Base-by-base conservation (phyloP, 768 basidiomycete genomes). In the Pleurotus platypus region DNA sequence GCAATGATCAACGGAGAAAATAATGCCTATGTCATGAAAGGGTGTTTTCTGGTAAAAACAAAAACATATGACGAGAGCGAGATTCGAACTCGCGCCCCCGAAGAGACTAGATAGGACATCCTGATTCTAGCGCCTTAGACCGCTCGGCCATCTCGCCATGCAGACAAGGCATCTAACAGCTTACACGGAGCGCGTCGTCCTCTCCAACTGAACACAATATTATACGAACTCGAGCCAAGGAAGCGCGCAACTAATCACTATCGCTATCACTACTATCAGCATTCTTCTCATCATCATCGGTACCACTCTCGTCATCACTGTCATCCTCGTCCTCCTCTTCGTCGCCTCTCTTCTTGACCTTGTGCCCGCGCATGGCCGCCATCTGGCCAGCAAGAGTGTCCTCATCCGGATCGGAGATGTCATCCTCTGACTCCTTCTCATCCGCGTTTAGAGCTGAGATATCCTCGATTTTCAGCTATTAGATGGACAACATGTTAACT, bases 361-460 rank as follows among this genome's bases (percentile, higher is more conserved):
- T 63, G 2, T 87, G 90, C 3, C 95, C 95, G 45, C 90, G 85
- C 92, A 99, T 93, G 45, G 86, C 85, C 4, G 95, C 94, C 92
- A 98, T 96, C 77, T 99, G 97, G 6, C 97, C 97, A 4, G 94
- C 97, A 51, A 98, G 75, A 22, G 89, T 83, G 70, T 98, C 97
- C 70, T 98, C 97, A 27, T 98, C 97, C 0, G 97, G 97, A 49
- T 98, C 97, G 0, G 94, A 97, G 61, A 98, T 99, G 58, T 97
- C 95, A 66, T 98, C 94, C 37, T 96, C 95, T 18, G 74, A 75
- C 26, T 73, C 80, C 56, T 80, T 68, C 40, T 87, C 87, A 5
- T 86, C 85, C 0, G 74, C 74, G 9, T 68, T 75, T 15, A 87
- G 72, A 1, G 76, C 76, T 8, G 86, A 78, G 3, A 82, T 73